phyloP scores from a whole-genome alignment of 2,329 filamentous ascomycete genomes.

The Clonostachys rhizophaga region DNA sequence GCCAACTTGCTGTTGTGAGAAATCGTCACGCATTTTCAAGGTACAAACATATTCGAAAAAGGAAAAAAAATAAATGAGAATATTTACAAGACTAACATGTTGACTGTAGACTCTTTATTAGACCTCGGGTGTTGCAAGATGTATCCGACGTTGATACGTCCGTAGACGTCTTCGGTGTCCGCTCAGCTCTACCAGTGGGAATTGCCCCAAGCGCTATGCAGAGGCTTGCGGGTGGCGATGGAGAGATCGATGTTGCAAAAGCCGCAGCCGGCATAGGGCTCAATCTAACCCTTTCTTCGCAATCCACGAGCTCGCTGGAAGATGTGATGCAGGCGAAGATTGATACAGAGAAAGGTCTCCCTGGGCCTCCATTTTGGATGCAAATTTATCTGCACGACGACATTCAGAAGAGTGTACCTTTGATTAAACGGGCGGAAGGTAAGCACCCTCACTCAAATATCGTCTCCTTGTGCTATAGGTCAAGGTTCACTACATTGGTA shows the following conservation, averaged over 20 bases:
- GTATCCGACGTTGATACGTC: slow-evolving; percentile 1
- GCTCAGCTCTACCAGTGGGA: slow-evolving; percentile 1
- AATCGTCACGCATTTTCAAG: background rate
- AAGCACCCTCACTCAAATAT: background rate
- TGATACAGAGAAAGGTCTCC: background rate
- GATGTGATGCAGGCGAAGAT: background rate
- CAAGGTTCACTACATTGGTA: background rate
- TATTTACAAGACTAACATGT: background rate
- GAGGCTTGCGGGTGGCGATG: slow-evolving; percentile 1
- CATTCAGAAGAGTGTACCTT: slow-evolving; percentile 8
- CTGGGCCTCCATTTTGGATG: slow-evolving; percentile 27
- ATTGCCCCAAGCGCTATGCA: slow-evolving; percentile 3
- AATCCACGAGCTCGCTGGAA: slow-evolving; percentile 1
- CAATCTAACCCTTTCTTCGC: slow-evolving; percentile 1
- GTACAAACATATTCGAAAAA: too few species aligned
- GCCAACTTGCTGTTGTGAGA: background rate
- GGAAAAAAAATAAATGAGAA: too few species aligned
- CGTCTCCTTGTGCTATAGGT: background rate
- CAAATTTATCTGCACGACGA: slow-evolving; percentile 5
- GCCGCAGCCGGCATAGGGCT: background rate
- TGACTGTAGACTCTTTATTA: background rate
- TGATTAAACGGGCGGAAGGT: slow-evolving; percentile 15
- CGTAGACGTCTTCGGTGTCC: background rate
- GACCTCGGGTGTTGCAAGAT: slow-evolving; percentile 1
- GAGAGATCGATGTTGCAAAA: slow-evolving; percentile 1